Evolutionary conservation across 2,329 filamentous ascomycete species (phyloP), one percentile per base, ranked within the genome.

Genomic region (Coniella vitis): DNA sequence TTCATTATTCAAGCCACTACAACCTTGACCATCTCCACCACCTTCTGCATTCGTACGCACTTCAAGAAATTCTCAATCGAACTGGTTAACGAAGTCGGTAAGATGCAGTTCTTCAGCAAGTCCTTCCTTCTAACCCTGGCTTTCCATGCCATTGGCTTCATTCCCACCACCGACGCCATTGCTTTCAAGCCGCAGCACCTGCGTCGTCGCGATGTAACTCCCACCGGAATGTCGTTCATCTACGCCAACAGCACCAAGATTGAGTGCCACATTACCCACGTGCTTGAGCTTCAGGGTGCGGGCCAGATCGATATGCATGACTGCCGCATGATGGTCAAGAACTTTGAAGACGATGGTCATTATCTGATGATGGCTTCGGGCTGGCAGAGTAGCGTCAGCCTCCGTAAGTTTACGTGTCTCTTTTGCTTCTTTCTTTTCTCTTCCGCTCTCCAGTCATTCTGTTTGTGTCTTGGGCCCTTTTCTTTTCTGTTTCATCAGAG

Each of bases 131-230:
- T 29, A 5, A 29, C 25, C 10, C 5, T 29, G 25, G 25, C 25
- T 29, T 17, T 8, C 8, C 20, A 50, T 31, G 16, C 25, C 25
- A 45, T 42, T 36, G 5, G 35, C 2, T 22, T 49, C 25, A 5
- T 37, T 32, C 13, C 20, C 3, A n/a, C n/a, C 45, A 13, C n/a
- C 17, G n/a, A 40, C 13, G 2, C 38, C 29, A 17, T 44, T 14
- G n/a, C 10, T 41, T 22, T 48, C 22, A 4, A 41, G 45, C 21
- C 22, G 22, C 20, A 9, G 7, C 19, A 34, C 32, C 17, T 5
- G 36, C 39, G 21, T 19, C 41, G 19, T 36, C 34, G 17, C 38
- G 9, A 46, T 14, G 31, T 49, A 38, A 49, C 32, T 19, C 50
- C 50, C 14, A 39, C 16, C 16, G n/a, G 12, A 12, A 20, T 38